Percentiles rank a stretch among this genome's conserved stretches.
Evolutionary conservation across 1,139 yeast species (phyloP).

Genomic region (Candida labiduridarum): DNA sequence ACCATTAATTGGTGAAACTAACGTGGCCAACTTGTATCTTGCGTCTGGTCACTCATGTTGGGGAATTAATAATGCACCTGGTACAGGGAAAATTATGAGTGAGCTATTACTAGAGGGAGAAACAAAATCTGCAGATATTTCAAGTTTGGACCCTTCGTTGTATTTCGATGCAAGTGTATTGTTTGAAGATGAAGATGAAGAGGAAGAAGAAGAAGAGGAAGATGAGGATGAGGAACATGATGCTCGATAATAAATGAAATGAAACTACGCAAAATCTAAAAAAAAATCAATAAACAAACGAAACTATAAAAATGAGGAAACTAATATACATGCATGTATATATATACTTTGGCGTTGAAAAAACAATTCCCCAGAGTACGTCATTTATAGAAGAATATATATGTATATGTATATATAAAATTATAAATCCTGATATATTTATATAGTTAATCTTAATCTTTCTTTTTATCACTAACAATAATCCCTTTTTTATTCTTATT

Average conservation of each 20-base stretch:
- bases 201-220: slow-evolving; percentile 19
- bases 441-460: slow-evolving; percentile 1
- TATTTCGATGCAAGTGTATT: slow-evolving; percentile 76
- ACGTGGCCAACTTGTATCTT: slow-evolving; percentile 72
- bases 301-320: background rate
- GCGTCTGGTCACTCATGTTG: slow-evolving; percentile 97
- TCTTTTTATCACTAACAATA: slow-evolving; percentile 8
- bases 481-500: slow-evolving; percentile 6
- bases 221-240: slow-evolving; percentile 9
- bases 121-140: slow-evolving; percentile 73
- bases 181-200: slow-evolving; percentile 45
- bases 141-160: slow-evolving; percentile 80
- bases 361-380: slow-evolving; percentile 6
- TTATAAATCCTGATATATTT: background rate
- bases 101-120: slow-evolving; percentile 88
- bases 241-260: slow-evolving; percentile 4
- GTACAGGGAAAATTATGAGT: slow-evolving; percentile 89
- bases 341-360: slow-evolving; percentile 1
- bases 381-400: slow-evolving; percentile 5
- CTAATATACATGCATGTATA: background rate
- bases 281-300: background rate
- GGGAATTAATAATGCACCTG: slow-evolving; percentile 99
- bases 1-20: slow-evolving; percentile 91
- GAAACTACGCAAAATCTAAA: background rate
- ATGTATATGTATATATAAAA: background rate